Percentiles rank a stretch among this genome's conserved stretches.
These are phyloP conservation scores for Pythium aquatile DNA, from an alignment of 352 stramenopile genomes.

Conservation along the genomic window DNA sequence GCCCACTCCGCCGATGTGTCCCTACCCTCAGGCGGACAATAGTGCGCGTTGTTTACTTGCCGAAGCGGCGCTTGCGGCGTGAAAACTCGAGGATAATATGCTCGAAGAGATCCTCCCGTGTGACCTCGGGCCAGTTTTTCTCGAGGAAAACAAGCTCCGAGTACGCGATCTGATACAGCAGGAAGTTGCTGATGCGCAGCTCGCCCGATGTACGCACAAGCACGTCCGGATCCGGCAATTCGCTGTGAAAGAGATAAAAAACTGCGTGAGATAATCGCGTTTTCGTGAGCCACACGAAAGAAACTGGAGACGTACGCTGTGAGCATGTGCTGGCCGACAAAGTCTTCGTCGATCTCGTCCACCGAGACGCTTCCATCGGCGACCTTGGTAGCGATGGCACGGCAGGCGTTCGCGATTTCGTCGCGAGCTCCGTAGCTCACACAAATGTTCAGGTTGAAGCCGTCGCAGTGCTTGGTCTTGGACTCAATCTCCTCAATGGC, in stretches of 20 bases:
- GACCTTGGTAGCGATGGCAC: constrained; percentile 87
- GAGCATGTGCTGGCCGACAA: constrained; percentile 73
- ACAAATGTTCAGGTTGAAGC: constrained; percentile 83
- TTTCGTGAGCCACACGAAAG: not conserved
- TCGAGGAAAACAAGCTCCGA: constrained; percentile 94
- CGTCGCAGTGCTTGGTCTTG: constrained; percentile 83
- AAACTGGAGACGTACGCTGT: constrained; percentile 57
- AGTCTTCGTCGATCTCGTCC: constrained; percentile 77
- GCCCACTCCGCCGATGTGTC: not conserved
- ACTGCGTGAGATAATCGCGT: not conserved
- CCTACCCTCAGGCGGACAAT: not conserved
- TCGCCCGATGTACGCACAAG: constrained; percentile 95
- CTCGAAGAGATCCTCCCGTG: constrained; percentile 66
- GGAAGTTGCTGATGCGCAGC: constrained; percentile 94
- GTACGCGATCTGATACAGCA: constrained; percentile 96
- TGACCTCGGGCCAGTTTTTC: constrained; percentile 96
- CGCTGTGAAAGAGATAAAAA: constrained; percentile 36
- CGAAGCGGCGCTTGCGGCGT: constrained; percentile 85
- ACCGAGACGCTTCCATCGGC: constrained; percentile 50
- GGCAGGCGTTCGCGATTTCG: constrained; percentile 93
- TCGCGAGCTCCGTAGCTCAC: constrained; percentile 94
- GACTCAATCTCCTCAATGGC: constrained; percentile 83
- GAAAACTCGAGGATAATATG: constrained; percentile 88
- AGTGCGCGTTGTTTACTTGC: constrained; percentile 53
- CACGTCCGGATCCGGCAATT: constrained; percentile 91